Evolutionary conservation across 306 rosid species (phyloP).

Genomic region (Chamaecrista fasciculata): DNA sequence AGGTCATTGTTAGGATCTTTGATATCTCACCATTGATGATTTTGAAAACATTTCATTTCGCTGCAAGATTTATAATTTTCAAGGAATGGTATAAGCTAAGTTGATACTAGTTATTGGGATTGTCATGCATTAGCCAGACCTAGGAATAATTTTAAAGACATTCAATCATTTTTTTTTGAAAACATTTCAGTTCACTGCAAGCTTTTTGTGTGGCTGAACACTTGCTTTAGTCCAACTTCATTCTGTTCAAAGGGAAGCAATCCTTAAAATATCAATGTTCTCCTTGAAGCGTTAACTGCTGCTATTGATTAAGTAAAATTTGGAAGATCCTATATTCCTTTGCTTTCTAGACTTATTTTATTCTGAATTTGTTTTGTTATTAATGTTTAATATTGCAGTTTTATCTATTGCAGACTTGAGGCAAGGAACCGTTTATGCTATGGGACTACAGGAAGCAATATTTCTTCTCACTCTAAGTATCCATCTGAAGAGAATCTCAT

Average conservation of each 20-base stretch:
- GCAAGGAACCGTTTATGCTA: conserved; percentile 35
- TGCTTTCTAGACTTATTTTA: conserved; percentile 12
- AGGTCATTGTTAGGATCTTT: background rate
- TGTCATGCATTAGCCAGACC: conserved; percentile 1
- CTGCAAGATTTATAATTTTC: conserved; percentile 1
- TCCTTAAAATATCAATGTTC: background rate
- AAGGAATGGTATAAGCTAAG: conserved; percentile 6
- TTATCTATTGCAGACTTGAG: conserved; percentile 56
- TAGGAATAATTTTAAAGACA: background rate
- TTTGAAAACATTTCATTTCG: background rate
- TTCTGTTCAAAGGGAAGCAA: background rate
- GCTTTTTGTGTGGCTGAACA: background rate
- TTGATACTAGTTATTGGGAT: conserved; percentile 14
- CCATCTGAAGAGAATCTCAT: conserved; percentile 68
- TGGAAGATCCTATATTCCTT: conserved; percentile 17
- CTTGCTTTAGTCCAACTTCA: conserved; percentile 4
- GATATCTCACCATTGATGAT: background rate
- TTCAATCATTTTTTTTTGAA: no score
- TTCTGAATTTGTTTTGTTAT: conserved; percentile 2
- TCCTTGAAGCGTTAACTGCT: conserved; percentile 21
- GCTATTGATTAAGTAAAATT: conserved; percentile 23
- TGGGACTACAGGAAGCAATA: conserved; percentile 35
- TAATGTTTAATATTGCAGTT: background rate
- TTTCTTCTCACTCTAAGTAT: conserved; percentile 39
- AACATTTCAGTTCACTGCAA: no score